phyloP scores from a whole-genome alignment of 176 grass and related monocot species.

The Eleusine coracana region DNA sequence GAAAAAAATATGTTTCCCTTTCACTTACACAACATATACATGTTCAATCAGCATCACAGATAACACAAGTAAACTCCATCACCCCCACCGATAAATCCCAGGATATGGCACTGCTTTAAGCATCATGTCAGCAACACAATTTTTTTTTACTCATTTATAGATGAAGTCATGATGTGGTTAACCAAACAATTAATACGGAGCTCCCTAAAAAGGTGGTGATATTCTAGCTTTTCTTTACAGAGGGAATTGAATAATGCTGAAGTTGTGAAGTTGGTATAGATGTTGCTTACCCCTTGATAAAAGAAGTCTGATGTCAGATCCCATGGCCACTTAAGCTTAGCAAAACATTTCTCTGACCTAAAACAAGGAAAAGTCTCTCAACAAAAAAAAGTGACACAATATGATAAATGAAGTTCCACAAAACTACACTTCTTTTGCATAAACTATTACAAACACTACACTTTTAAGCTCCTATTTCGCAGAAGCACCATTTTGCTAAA shows the following conservation, averaged over 20 bases:
- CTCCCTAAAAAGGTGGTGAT: slow-evolving; percentile 12
- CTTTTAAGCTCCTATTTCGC: not conserved
- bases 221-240: not conserved
- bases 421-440: not conserved
- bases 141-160: slow-evolving; percentile 5
- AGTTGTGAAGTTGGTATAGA: slow-evolving; percentile 32
- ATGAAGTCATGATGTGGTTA: slow-evolving; percentile 32
- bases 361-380: slow-evolving; percentile 10
- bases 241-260: not conserved
- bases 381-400: slow-evolving; percentile 21
- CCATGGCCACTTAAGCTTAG: slow-evolving; percentile 58
- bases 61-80: not conserved
- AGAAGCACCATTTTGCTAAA: not conserved
- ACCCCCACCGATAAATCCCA: not conserved
- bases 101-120: not conserved
- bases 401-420: not conserved
- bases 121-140: not conserved
- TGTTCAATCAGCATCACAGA: not conserved
- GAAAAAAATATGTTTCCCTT: not conserved
- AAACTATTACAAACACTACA: not conserved
- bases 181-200: slow-evolving; percentile 6
- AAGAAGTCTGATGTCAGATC: slow-evolving; percentile 48
- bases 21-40: not conserved
- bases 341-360: slow-evolving; percentile 71
- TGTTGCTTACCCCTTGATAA: slow-evolving; percentile 45